A percentile compares a stretch with the other conserved stretches of the same genome.
These are phyloP conservation scores for Cryptococcus sp. DNA, from an alignment of 1,284 basidiomycete genomes.

Conservation along the genomic window DNA sequence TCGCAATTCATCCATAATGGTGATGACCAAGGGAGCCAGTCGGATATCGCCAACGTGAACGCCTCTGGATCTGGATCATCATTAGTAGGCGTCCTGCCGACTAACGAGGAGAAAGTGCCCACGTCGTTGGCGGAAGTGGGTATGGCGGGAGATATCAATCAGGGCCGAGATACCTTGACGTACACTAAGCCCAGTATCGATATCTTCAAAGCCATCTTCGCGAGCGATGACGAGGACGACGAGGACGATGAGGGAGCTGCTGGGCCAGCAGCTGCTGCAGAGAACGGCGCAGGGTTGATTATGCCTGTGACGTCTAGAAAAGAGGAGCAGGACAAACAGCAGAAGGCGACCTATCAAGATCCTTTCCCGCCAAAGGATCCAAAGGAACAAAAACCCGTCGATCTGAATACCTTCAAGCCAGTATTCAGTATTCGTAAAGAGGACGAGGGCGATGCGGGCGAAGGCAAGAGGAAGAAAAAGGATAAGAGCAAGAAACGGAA, in stretches of 20 bases:
- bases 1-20: constrained; percentile 42
- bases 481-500: constrained; percentile 51
- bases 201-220: constrained; percentile 93
- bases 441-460: constrained; percentile 32
- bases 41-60: background rate
- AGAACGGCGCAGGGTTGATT: background rate
- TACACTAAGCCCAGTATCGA: constrained; percentile 85
- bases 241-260: constrained; percentile 51
- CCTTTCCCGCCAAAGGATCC: constrained; percentile 12
- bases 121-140: constrained; percentile 67
- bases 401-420: constrained; percentile 54
- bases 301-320: background rate
- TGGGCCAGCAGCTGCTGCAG: constrained; percentile 8
- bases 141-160: constrained; percentile 81
- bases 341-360: constrained; percentile 1
- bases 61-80: background rate
- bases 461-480: constrained; percentile 52
- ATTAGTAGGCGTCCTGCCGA: constrained; percentile 1
- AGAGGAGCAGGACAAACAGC: constrained; percentile 18
- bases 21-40: constrained; percentile 4
- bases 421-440: constrained; percentile 61
- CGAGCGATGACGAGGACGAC: constrained; percentile 81
- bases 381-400: constrained; percentile 35
- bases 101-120: constrained; percentile 26
- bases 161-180: constrained; percentile 80